Base-by-base conservation (phyloP, 2,329 filamentous ascomycete genomes). In the Fusarium buxicola region DNA sequence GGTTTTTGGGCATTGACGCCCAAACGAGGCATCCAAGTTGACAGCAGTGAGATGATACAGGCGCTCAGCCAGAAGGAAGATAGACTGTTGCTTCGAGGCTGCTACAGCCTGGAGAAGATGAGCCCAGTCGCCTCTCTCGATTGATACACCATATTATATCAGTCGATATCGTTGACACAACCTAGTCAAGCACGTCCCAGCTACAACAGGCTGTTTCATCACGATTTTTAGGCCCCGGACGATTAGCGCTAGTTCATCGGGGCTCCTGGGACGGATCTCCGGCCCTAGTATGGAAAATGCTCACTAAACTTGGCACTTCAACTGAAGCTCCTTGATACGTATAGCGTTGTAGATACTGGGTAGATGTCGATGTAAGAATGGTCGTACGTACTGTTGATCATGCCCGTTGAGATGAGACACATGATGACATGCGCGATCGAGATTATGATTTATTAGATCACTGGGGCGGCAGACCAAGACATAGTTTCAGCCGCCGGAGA, bases 401-500 rank as follows among this genome's bases (percentile, higher is more conserved):
- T 18, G 32, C 27, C 31, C 18, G 32, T 21, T 28, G 24, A 27
- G 21, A 27, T 31, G 41, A 27, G 48, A 65, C 18, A 55, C 39
- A 41, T 36, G 45, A 31, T 27, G 38, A n/a, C 51, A 41, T 36
- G 25, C 31, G 52, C 11, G 27, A 28, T 32, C 15, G 21, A 31
- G 15, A 16, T 16, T n/a, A 13, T 39, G 35, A 39, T 39, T 27
- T 30, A 27, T 24, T 8, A 18, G 30, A 39, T 31, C 40, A 50
- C 24, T 46, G 21, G 53, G 35, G 45, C 45, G 38, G 13, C 47
- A 44, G 50, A 55, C 39, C 39, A 50, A 67, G 43, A 65, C 60
- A 62, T 48, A 30, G 63, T 61, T 49, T 70, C 60, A 69, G 48
- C 38, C 38, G 41, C 41, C 55, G 45, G 56, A 45, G 41, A 57